Evolutionary conservation across 768 basidiomycete species (phyloP).

Genomic region (Phlebiopsis flavidoalba): DNA sequence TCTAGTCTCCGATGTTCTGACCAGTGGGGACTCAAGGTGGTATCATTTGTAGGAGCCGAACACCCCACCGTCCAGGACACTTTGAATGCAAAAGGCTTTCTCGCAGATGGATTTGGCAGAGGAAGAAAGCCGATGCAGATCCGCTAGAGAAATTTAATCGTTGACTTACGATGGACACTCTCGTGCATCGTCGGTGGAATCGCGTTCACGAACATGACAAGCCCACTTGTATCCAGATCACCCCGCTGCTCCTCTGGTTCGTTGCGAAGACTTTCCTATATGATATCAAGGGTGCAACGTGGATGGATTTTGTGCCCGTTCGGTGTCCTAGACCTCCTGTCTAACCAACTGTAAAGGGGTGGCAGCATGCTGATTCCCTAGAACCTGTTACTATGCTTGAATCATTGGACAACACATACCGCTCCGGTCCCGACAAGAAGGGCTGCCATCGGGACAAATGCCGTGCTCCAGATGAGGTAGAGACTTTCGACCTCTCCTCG

Average conservation of each 20-base stretch:
- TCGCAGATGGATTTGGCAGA: neutral
- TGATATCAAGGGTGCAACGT: slow-evolving; percentile 45
- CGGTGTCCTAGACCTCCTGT: neutral
- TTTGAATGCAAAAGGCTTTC: neutral
- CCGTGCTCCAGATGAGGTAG: slow-evolving; percentile 29
- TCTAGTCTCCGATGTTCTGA: neutral
- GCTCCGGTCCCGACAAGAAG: slow-evolving; percentile 22
- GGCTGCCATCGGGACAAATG: neutral
- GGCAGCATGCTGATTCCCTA: slow-evolving; percentile 32
- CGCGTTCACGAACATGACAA: slow-evolving; percentile 37
- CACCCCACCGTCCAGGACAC: neutral
- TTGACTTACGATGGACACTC: neutral
- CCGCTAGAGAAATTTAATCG: neutral
- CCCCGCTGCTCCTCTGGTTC: slow-evolving; percentile 50
- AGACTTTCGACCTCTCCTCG: slow-evolving; percentile 38
- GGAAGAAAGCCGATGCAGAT: neutral
- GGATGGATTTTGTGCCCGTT: slow-evolving; percentile 14
- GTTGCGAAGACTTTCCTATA: slow-evolving; percentile 40
- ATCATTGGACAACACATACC: slow-evolving; percentile 39
- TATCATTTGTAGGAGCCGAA: neutral
- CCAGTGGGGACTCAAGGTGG: neutral
- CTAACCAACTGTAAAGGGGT: neutral
- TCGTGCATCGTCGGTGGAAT: slow-evolving; percentile 30
- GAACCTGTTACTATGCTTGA: slow-evolving; percentile 35
- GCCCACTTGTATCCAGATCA: slow-evolving; percentile 40